Evolutionary conservation across 306 rosid genomes (phyloP), one percentile per base, ranked within the genome.

Genomic region (Abrus precatorius): DNA sequence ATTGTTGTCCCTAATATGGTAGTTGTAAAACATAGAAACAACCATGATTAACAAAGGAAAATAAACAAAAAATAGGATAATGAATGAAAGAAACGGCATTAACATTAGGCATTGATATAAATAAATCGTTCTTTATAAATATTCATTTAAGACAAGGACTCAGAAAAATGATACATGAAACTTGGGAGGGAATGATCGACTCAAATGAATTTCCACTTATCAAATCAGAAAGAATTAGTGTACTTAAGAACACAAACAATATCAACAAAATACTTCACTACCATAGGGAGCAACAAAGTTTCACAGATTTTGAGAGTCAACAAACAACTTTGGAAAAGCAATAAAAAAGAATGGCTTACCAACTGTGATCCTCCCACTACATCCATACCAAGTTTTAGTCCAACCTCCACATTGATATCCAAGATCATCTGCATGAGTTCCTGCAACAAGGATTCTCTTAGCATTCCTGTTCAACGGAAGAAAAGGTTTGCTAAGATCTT

Each of bases 361-460:
- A 44, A 88, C 38, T 7, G 97, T 91, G 36, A 88, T 90, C 79
- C 84, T 83, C 63, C 98, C 97, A 29, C 89, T 80, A 11, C 66
- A 5, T 55, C 97, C 98, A 75, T 60, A 40, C 95, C 92, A 90
- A 34, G 90, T 82, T 55, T 69, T 80, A 3, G 97, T 95, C 97
- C 98, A 91, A 71, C 98, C 97, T 64, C 98, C 97, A 62, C 98
- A 91, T 69, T 92, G 98, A 83, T 57, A 92, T 62, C 97, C 98
- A 59, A 95, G 90, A 89, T 95, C 78, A 84, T 92, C 93, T 0
- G 92, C 95, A 32, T 94, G 98, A 28, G 90, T 90, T 79, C 98
- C 97, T 6, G 90, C 38, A 30, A 95, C 91, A 78, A 91, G 95
- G 80, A 95, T 88, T 84, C 86, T 90, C 82, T 87, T 91, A 12